phyloP scores from a whole-genome alignment of 1,139 yeast species.

The Pichia kudriavzevii region DNA sequence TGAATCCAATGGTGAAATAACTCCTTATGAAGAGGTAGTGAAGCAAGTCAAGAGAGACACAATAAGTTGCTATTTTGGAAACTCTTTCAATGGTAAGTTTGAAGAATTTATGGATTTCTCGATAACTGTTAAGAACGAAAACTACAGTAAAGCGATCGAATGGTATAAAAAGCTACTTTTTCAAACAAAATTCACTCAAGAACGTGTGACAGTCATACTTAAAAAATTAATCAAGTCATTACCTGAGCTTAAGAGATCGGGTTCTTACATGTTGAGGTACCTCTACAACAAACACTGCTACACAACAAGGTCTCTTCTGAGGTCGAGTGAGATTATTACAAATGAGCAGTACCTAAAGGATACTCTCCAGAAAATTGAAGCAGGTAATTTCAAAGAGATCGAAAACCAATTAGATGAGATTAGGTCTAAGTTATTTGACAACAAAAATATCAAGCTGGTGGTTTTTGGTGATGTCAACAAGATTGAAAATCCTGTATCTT shows the following conservation, averaged over 20 bases:
- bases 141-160: constrained; percentile 60
- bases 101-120: constrained; percentile 58
- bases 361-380: constrained; percentile 42
- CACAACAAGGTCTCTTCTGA: constrained; percentile 53
- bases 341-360: constrained; percentile 54
- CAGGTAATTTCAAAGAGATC: constrained; percentile 38
- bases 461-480: constrained; percentile 60
- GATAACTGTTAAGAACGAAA: constrained; percentile 53
- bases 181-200: constrained; percentile 62
- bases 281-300: constrained; percentile 47
- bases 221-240: constrained; percentile 71
- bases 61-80: constrained; percentile 47
- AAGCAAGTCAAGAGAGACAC: constrained; percentile 68
- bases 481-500: constrained; percentile 46
- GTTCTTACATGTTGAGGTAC: constrained; percentile 63
- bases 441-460: constrained; percentile 58
- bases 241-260: constrained; percentile 77
- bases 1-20: constrained; percentile 49
- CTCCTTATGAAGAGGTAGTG: constrained; percentile 70
- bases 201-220: constrained; percentile 59
- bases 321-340: constrained; percentile 57
- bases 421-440: constrained; percentile 47
- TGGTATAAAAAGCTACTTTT: constrained; percentile 69
- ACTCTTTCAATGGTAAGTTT: constrained; percentile 54
- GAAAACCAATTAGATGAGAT: constrained; percentile 49